These are phyloP conservation scores for Sanchytrium tribonematis DNA, from an alignment of 371 early-diverging fungal species.

Conservation along the genomic window DNA sequence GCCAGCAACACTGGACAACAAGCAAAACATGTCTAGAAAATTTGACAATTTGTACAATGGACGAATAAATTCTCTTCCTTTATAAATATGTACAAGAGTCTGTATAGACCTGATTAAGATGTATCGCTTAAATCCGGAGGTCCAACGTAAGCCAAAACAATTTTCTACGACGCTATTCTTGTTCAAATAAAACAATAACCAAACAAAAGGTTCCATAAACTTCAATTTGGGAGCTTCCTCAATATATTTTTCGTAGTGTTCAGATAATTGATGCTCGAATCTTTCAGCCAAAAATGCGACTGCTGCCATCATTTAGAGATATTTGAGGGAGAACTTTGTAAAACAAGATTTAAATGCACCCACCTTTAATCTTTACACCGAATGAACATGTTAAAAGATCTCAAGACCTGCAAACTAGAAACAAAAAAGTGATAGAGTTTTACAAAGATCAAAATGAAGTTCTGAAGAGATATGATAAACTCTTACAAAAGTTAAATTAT, in stretches of 20 bases:
- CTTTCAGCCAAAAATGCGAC: background rate
- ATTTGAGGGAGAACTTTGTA: background rate
- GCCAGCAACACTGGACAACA: background rate
- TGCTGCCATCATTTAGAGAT: background rate
- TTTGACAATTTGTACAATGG: background rate
- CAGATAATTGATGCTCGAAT: background rate
- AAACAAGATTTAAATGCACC: background rate
- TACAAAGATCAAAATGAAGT: background rate
- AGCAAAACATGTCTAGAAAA: background rate
- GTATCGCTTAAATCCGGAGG: background rate
- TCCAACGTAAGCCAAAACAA: background rate
- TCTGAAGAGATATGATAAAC: background rate
- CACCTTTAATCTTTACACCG: background rate
- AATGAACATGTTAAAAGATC: background rate
- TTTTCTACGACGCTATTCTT: background rate
- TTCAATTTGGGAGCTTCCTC: background rate
- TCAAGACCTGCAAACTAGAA: background rate
- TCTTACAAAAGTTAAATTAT: background rate
- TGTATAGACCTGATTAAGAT: background rate
- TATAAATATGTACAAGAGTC: background rate
- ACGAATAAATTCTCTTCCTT: background rate
- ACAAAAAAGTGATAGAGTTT: background rate
- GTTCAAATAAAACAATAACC: background rate
- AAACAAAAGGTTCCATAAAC: background rate
- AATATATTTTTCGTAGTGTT: background rate